A percentile compares a stretch with the other conserved stretches of the same genome.
These are phyloP conservation scores for Nemania diffusa DNA, from an alignment of 2,329 filamentous ascomycete species.

Conservation along the genomic window DNA sequence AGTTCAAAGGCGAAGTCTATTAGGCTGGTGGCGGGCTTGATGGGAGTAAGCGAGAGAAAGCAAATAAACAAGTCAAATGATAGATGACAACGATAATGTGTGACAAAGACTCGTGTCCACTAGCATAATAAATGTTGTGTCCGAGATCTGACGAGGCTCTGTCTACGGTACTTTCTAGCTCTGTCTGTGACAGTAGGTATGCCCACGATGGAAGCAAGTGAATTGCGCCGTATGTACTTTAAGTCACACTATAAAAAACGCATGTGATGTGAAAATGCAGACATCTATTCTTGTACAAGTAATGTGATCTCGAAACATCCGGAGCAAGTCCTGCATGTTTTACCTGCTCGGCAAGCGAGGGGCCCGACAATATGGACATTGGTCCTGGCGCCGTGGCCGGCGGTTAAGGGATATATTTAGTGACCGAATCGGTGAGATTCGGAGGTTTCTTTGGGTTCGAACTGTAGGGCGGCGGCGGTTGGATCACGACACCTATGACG, in stretches of 20 bases:
- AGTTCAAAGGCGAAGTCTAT: conserved; percentile 3
- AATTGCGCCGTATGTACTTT: background rate
- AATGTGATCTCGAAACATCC: background rate
- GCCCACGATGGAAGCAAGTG: background rate
- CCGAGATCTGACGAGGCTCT: background rate
- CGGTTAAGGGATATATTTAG: conserved; percentile 27
- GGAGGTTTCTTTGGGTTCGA: background rate
- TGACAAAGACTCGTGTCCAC: conserved; percentile 17
- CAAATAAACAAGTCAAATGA: conserved; percentile 29
- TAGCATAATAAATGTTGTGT: conserved; percentile 7
- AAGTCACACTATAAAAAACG: background rate
- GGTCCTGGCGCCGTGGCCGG: conserved; percentile 17
- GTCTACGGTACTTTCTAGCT: background rate
- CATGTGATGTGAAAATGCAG: conserved; percentile 1
- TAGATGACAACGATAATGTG: conserved; percentile 24
- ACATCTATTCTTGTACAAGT: conserved; percentile 3
- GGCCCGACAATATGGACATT: conserved; percentile 36
- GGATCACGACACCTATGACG: background rate
- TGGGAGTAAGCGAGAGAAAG: conserved; percentile 24
- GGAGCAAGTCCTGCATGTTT: background rate
- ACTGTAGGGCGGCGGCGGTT: background rate
- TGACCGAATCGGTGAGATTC: background rate
- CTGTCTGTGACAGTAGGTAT: background rate
- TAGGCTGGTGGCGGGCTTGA: background rate
- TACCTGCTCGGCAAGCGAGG: conserved; percentile 5